Percentiles rank a stretch among this genome's conserved stretches.
Evolutionary conservation across 202 grass and related monocot species (phyloP).

Genomic region (Hordeum pubiflorum): DNA sequence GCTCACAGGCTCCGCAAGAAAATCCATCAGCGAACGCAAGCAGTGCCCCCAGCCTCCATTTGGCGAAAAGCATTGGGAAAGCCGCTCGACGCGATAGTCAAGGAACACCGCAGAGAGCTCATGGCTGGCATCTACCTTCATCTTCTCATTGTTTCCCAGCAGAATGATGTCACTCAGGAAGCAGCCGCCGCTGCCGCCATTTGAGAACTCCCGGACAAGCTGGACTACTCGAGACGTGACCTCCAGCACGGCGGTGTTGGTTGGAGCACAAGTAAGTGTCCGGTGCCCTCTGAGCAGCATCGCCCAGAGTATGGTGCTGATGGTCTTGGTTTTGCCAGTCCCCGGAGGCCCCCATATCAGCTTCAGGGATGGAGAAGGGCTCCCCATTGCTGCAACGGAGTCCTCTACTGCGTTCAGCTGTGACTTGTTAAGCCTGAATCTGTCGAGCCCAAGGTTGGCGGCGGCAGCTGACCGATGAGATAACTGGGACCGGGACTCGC

Average conservation of each 20-base stretch:
- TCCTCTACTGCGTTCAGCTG: not conserved
- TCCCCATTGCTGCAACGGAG: not conserved
- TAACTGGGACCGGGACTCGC: not conserved
- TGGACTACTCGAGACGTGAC: slow-evolving; percentile 16
- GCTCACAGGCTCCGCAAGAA: slow-evolving; percentile 24
- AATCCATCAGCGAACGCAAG: slow-evolving; percentile 26
- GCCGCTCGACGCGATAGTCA: not conserved
- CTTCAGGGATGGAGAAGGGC: not conserved
- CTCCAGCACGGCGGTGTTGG: not conserved
- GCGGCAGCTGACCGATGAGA: not conserved
- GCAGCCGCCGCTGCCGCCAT: not conserved
- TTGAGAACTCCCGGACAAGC: not conserved
- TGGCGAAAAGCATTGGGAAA: slow-evolving; percentile 29
- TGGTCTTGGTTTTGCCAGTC: not conserved
- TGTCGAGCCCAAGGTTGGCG: not conserved
- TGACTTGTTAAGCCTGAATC: not conserved
- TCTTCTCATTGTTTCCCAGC: slow-evolving; percentile 38
- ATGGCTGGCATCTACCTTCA: slow-evolving; percentile 5
- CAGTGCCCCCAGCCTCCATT: slow-evolving; percentile 33
- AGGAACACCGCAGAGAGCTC: slow-evolving; percentile 33
- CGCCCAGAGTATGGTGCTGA: not conserved
- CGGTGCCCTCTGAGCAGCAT: not conserved
- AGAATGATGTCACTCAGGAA: slow-evolving; percentile 31
- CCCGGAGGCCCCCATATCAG: not conserved
- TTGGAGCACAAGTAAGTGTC: not conserved